Evolutionary conservation across 805 yeast species (phyloP), one percentile per base, ranked within the genome.

Genomic region (Saccharomycopsis sp.): DNA sequence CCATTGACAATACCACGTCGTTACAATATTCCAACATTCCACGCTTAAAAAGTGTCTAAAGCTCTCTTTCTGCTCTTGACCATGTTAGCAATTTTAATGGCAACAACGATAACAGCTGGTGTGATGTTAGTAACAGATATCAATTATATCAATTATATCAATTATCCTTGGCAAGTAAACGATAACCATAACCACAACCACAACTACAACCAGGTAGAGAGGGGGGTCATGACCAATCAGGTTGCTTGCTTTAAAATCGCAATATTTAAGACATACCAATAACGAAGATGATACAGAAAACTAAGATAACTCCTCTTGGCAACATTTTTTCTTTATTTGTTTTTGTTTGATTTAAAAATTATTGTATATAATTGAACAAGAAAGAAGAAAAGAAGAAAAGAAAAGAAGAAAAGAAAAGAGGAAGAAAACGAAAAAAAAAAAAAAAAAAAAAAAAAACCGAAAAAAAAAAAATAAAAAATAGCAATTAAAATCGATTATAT

Each of bases 221-320:
- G n/a, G n/a, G n/a, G n/a, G n/a, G n/a, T n/a, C n/a, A n/a, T n/a
- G n/a, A n/a, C n/a, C n/a, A n/a, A n/a, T n/a, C n/a, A n/a, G n/a
- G n/a, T n/a, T n/a, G n/a, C n/a, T n/a, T n/a, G n/a, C n/a, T n/a
- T n/a, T n/a, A n/a, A n/a, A n/a, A n/a, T n/a, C n/a, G n/a, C n/a
- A n/a, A n/a, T n/a, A 53, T 60, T 60, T 47, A 62, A 54, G 48
- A 62, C 67, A 28, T 44, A 43, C 50, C 49, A 43, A 64, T 58
- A 38, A 62, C 62, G 47, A 61, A 61, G 44, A 64, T 33, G 50
- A 63, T 57, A 51, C 61, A 54, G 67, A 79, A 78, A 54, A 80
- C 86, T 62, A 79, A 70, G 64, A 79, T 79, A 68, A 80, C 85
- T 67, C 86, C 86, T 53, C 79, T 71, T 64, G 86, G 85, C 60